Conservation (phyloP, 495 filamentous ascomycete genomes). For the Talaromyces liani region DNA sequence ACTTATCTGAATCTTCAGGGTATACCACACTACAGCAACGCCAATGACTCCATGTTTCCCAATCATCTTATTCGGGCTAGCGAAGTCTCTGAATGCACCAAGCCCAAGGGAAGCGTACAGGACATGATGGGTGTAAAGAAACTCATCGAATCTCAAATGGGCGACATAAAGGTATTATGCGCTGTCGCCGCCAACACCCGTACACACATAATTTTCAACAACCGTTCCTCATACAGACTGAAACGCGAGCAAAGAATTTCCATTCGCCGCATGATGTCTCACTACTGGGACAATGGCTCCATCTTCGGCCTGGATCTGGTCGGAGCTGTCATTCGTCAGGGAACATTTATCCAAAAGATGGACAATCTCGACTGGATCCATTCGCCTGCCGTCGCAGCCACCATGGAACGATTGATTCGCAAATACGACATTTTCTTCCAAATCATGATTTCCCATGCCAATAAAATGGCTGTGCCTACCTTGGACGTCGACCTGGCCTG, state of each 20-base stretch:
- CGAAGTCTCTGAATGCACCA: constrained; percentile 27
- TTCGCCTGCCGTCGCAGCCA: constrained; percentile 52
- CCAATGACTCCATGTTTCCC: constrained; percentile 43
- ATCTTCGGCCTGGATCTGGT: constrained; percentile 67
- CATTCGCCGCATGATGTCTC: constrained; percentile 66
- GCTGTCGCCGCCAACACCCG: not conserved
- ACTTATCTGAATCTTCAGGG: constrained; percentile 44
- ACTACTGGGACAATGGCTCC: constrained; percentile 71
- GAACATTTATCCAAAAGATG: constrained; percentile 79
- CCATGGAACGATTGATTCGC: constrained; percentile 56
- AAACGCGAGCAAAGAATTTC: constrained; percentile 35
- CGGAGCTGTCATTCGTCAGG: constrained; percentile 74
- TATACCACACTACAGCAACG: constrained; percentile 12
- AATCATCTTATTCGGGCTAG: constrained; percentile 49
- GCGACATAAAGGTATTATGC: constrained; percentile 5
- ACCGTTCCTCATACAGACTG: not conserved
- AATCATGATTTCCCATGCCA: constrained; percentile 52
- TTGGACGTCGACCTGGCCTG: constrained; percentile 85
- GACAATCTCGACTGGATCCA: constrained; percentile 69
- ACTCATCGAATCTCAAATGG: constrained; percentile 35
- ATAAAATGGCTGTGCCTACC: constrained; percentile 63
- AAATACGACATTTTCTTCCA: constrained; percentile 66
- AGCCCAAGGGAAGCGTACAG: not conserved
- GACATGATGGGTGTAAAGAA: constrained; percentile 33
- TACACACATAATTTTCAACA: no score